These are phyloP conservation scores for Ananas comosus DNA, from an alignment of 176 grass and related monocot genomes.

Conservation along the genomic window DNA sequence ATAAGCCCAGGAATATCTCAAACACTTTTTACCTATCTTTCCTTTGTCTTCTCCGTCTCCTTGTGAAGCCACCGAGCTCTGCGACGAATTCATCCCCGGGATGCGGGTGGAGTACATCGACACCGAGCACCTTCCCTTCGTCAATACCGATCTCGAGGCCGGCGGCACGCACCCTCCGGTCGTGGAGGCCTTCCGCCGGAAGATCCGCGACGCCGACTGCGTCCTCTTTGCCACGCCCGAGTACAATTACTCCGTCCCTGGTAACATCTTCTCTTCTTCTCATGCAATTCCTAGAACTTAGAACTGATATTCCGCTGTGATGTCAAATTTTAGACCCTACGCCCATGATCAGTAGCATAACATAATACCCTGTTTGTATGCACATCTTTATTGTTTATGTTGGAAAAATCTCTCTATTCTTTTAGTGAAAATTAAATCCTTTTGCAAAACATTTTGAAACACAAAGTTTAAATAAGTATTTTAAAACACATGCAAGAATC, in stretches of 20 bases:
- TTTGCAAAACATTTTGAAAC: too few species aligned
- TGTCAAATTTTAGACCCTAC: too few species aligned
- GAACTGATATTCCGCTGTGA: too few species aligned
- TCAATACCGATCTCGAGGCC: constrained; percentile 84
- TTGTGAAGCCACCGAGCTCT: constrained; percentile 46
- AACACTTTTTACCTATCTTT: background rate
- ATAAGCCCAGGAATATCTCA: background rate
- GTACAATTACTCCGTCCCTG: constrained; percentile 76
- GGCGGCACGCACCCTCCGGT: constrained; percentile 41
- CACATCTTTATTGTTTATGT: too few species aligned
- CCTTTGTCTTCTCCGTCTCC: background rate
- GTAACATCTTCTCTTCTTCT: constrained; percentile 12
- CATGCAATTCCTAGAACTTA: too few species aligned
- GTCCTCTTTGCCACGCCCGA: constrained; percentile 73
- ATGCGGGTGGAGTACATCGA: constrained; percentile 52
- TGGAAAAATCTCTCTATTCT: too few species aligned
- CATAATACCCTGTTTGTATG: too few species aligned
- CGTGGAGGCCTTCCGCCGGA: constrained; percentile 64
- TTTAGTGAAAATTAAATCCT: too few species aligned
- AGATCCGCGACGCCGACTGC: constrained; percentile 44
- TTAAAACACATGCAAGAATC: too few species aligned
- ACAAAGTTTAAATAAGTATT: too few species aligned
- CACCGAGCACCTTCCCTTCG: constrained; percentile 49
- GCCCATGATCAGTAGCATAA: too few species aligned
- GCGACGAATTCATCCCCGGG: constrained; percentile 45